Evolutionary conservation across 768 basidiomycete genomes (phyloP), one percentile per base, ranked within the genome.

Genomic region (Suillus occidentalis): DNA sequence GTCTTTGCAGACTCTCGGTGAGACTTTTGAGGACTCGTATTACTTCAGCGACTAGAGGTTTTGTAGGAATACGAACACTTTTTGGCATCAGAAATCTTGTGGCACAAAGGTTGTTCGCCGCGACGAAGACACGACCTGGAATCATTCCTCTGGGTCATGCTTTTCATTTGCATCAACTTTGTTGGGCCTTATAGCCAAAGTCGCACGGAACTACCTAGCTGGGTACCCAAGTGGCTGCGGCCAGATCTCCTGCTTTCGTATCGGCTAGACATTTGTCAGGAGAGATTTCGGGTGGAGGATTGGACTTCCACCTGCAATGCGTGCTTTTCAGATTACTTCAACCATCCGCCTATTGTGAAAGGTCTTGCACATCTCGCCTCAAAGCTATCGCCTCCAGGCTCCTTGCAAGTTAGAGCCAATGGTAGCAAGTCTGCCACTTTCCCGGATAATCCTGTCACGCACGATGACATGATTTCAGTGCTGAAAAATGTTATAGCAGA

Each of bases 131-230:
- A 50, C 49, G 49, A 50, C 25, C 22, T 50, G 49, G 22, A 50
- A 50, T 50, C 49, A 22, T 50, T 50, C 49, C 49, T 50, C 13
- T 50, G 49, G 49, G 49, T 50, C 49, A 50, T 50, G 49, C 49
- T 50, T 50, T 50, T 14, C 22, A 50, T 50, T 50, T 50, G 49
- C 49, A 50, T 50, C 49, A 50, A 50, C 25, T 50, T 50, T 20
- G 1, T 7, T 3, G 49, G 49, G 8, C 49, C 49, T 50, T 50
- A 50, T 50, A 50, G 49, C 9, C 22, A 50, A 50, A 25, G 2
- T 25, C 49, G 49, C 22, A 8, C 22, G 49, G 13, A 6, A 25
- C 49, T 50, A 50, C 49, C 49, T 25, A 50, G 49, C 22, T 12
- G 22, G 22, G 49, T 50, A 50, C 49, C 49, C 22, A 25, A 25